Conservation (phyloP, 2,329 filamentous ascomycete genomes). For the Apiospora saccharicola region DNA sequence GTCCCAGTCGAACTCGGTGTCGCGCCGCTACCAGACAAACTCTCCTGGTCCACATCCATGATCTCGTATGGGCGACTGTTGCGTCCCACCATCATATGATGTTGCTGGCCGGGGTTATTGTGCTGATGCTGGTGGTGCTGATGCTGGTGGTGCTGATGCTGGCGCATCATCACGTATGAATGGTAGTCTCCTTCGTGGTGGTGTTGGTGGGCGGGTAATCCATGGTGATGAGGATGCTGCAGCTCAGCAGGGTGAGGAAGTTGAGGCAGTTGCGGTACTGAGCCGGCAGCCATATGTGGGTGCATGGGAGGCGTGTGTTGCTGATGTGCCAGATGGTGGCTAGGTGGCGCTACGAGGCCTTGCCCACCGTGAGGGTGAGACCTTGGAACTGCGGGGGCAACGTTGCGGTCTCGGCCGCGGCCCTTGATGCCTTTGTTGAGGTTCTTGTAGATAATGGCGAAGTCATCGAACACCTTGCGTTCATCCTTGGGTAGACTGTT, state of each 20-base stretch:
- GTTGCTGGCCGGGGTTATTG: background rate
- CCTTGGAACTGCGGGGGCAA: slow-evolving; percentile 44
- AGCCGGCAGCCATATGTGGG: slow-evolving; percentile 34
- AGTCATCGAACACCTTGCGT: slow-evolving; percentile 83
- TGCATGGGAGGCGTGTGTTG: slow-evolving; percentile 30
- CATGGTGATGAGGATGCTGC: slow-evolving; percentile 37
- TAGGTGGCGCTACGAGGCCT: background rate
- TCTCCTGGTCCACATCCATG: slow-evolving; percentile 54
- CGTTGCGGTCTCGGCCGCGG: slow-evolving; percentile 82
- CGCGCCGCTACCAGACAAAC: slow-evolving; percentile 43
- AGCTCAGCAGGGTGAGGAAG: slow-evolving; percentile 41
- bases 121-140: slow-evolving; percentile 1
- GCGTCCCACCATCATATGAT: slow-evolving; percentile 29
- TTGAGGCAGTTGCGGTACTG: slow-evolving; percentile 42
- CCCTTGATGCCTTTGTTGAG: slow-evolving; percentile 99
- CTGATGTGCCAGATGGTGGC: slow-evolving; percentile 35
- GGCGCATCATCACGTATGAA: slow-evolving; percentile 32
- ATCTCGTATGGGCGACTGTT: slow-evolving; percentile 51
- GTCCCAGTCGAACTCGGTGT: slow-evolving; percentile 46
- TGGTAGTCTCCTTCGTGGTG: slow-evolving; percentile 26
- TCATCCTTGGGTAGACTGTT: slow-evolving; percentile 73
- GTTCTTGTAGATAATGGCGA: slow-evolving; percentile 91
- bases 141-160: slow-evolving; percentile 25
- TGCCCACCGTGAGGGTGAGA: slow-evolving; percentile 25
- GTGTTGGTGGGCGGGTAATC: slow-evolving; percentile 7